Percentiles rank a stretch among this genome's conserved stretches.
These are phyloP conservation scores for Zasmidium angulare DNA, from an alignment of 2,329 filamentous ascomycete species.

Conservation along the genomic window DNA sequence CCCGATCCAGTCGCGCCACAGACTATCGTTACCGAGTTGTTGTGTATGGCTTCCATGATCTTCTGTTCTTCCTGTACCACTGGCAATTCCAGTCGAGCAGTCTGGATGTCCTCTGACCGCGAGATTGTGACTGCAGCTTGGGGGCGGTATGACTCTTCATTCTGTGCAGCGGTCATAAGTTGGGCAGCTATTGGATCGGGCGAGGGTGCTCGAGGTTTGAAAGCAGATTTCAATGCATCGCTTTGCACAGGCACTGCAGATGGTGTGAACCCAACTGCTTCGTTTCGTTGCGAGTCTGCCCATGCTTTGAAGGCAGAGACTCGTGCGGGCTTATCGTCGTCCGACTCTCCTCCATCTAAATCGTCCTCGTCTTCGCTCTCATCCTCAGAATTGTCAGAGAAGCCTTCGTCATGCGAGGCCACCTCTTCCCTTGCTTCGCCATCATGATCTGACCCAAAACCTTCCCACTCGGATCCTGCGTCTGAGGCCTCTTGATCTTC, in stretches of 20 bases:
- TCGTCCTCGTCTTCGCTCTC: slow-evolving; percentile 35
- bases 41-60: slow-evolving; percentile 96
- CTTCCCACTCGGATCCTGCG: slow-evolving; percentile 26
- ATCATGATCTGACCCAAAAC: slow-evolving; percentile 26
- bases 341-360: slow-evolving; percentile 32
- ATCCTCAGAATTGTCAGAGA: neutral
- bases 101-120: slow-evolving; percentile 72
- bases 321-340: slow-evolving; percentile 42
- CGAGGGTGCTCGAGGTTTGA: slow-evolving; percentile 66
- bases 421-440: slow-evolving; percentile 12
- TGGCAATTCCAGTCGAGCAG: slow-evolving; percentile 74
- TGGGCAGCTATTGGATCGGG: slow-evolving; percentile 70
- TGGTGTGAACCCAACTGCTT: slow-evolving; percentile 70
- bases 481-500: slow-evolving; percentile 29
- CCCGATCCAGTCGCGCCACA: slow-evolving; percentile 95
- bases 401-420: neutral
- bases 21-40: slow-evolving; percentile 83
- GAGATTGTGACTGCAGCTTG: slow-evolving; percentile 72
- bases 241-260: slow-evolving; percentile 41
- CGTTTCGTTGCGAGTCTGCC: slow-evolving; percentile 83
- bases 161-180: slow-evolving; percentile 55
- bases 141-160: slow-evolving; percentile 61
- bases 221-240: slow-evolving; percentile 53
- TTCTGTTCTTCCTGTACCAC: slow-evolving; percentile 94
- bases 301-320: slow-evolving; percentile 85